Evolutionary conservation across 768 basidiomycete species (phyloP).

Genomic region (Tylopilus subfusipes): DNA sequence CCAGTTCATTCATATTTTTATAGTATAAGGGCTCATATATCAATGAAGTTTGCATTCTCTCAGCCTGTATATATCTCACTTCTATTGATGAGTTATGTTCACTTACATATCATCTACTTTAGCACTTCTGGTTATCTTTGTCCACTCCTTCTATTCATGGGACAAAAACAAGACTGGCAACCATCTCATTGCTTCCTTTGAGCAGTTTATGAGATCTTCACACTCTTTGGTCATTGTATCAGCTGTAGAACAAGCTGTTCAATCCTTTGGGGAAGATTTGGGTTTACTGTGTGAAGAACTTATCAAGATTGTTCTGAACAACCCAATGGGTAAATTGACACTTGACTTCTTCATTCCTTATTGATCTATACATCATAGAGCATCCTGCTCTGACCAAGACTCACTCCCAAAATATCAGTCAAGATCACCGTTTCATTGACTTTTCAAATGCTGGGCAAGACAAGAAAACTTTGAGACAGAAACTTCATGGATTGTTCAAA

Average conservation of each 20-base stretch:
- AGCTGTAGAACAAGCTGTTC: neutral
- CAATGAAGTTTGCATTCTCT: neutral
- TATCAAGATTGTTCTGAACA: neutral
- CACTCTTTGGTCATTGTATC: neutral
- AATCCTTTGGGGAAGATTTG: neutral
- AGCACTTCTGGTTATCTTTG: neutral
- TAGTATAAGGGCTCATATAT: neutral
- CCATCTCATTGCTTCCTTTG: neutral
- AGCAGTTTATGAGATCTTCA: neutral
- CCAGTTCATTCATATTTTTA: neutral
- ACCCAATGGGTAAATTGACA: neutral
- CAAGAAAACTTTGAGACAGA: too few species aligned
- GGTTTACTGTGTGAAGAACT: neutral
- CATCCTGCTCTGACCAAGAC: too few species aligned
- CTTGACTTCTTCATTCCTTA: neutral
- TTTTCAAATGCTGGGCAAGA: too few species aligned
- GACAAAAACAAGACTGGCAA: neutral
- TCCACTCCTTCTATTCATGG: neutral
- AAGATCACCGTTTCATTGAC: too few species aligned
- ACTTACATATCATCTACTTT: neutral
- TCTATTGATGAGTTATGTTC: neutral
- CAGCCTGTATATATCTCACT: neutral
- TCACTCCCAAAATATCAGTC: too few species aligned
- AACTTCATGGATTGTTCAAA: too few species aligned
- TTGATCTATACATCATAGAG: too few species aligned